A percentile compares a stretch with the other conserved stretches of the same genome.
Evolutionary conservation across 2,329 filamentous ascomycete species (phyloP).

Genomic region (Didymosphaeria variabile): DNA sequence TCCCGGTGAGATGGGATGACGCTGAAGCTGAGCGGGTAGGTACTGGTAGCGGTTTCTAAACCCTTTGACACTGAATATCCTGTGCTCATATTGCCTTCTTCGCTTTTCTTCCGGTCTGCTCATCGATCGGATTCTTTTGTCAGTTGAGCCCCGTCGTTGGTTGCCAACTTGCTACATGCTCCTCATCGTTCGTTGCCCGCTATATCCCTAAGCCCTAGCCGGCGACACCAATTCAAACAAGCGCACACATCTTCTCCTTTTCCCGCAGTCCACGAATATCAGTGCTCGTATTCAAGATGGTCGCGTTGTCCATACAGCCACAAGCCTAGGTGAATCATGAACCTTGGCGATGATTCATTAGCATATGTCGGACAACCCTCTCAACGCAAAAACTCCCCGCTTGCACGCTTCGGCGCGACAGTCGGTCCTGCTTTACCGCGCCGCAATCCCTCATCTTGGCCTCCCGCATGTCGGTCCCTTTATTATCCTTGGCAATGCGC

Average conservation of each 20-base stretch:
- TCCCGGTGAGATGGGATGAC: too few relatives aligned
- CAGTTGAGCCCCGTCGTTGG: too few relatives aligned
- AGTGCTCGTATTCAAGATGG: background rate
- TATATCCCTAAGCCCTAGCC: too few relatives aligned
- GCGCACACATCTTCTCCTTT: background rate
- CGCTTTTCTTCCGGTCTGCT: too few relatives aligned
- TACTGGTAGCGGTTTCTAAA: too few relatives aligned
- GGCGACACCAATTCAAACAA: too few relatives aligned
- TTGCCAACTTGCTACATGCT: too few relatives aligned
- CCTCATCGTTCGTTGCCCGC: too few relatives aligned
- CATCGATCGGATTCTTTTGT: too few relatives aligned
- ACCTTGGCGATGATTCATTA: conserved; percentile 13
- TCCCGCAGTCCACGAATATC: background rate
- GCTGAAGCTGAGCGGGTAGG: too few relatives aligned
- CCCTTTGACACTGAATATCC: too few relatives aligned
- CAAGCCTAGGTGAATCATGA: background rate
- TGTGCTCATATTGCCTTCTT: too few relatives aligned
- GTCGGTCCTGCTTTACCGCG: conserved; percentile 6
- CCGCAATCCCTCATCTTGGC: background rate
- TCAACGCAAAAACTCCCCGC: background rate
- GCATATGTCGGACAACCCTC: background rate
- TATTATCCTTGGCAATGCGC: background rate
- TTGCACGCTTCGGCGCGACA: background rate
- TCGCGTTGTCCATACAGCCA: background rate
- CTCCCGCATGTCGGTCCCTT: background rate